Evolutionary conservation across 2,329 filamentous ascomycete genomes (phyloP).

Genomic region (Penicillium sp.): DNA sequence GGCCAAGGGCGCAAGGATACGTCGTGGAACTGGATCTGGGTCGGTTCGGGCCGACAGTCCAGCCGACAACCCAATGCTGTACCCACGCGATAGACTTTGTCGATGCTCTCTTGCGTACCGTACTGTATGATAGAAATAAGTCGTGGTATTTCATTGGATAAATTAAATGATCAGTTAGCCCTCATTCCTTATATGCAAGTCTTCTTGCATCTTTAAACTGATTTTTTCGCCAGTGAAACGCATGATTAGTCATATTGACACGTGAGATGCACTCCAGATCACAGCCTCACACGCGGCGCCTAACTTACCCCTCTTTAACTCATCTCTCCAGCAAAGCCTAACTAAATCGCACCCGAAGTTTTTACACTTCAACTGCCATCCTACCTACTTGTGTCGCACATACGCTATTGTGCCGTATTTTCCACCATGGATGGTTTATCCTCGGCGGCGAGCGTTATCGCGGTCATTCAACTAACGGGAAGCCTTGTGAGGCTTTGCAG

Average conservation of each 20-base stretch:
- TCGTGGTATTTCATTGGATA: too few relatives aligned
- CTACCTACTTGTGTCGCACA: conserved; percentile 2
- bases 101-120: neutral
- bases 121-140: too few relatives aligned
- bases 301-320: conserved; percentile 12
- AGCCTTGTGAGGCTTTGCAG: conserved; percentile 22
- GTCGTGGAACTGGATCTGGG: conserved; percentile 5
- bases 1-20: conserved; percentile 1
- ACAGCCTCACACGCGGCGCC: neutral
- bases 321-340: conserved; percentile 8
- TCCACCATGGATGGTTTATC: conserved; percentile 7
- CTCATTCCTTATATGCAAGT: neutral
- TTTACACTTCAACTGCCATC: conserved; percentile 2
- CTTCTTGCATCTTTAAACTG: neutral
- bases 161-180: neutral
- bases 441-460: conserved; percentile 22
- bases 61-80: conserved; percentile 3
- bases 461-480: conserved; percentile 22
- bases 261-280: neutral
- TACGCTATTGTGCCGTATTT: conserved; percentile 1
- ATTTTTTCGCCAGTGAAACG: neutral
- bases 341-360: conserved; percentile 1
- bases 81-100: neutral
- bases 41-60: conserved; percentile 13
- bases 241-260: neutral